phyloP scores from a whole-genome alignment of 108 stramenopile genomes.

The Skeletonema potamos region DNA sequence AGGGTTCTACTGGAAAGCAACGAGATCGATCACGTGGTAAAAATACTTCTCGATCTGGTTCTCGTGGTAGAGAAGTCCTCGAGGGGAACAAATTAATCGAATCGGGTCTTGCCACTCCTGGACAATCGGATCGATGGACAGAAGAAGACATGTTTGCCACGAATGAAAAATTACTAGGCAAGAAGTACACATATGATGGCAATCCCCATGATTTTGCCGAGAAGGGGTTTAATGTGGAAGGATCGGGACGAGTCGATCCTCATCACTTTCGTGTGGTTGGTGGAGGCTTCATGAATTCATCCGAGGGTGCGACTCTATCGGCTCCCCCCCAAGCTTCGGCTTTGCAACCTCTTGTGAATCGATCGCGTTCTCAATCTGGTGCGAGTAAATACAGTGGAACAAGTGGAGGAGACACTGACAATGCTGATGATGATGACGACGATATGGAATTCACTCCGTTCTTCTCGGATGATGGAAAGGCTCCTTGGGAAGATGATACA shows the following conservation, averaged over 20 bases:
- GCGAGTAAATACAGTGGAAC: not conserved
- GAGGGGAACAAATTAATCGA: constrained; percentile 51
- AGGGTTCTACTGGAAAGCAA: constrained; percentile 14
- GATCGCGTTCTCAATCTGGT: not conserved
- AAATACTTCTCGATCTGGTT: constrained; percentile 18
- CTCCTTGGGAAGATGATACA: constrained; percentile 81
- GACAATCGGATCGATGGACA: constrained; percentile 71
- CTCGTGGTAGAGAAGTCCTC: constrained; percentile 43
- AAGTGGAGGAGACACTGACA: not conserved
- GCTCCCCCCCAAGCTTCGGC: constrained; percentile 33
- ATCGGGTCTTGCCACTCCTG: constrained; percentile 58
- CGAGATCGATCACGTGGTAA: constrained; percentile 18
- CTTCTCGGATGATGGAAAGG: constrained; percentile 72
- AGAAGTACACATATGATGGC: constrained; percentile 79
- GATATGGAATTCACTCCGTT: constrained; percentile 66
- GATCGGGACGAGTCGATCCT: constrained; percentile 60
- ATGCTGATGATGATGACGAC: constrained; percentile 9
- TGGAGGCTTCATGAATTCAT: constrained; percentile 75
- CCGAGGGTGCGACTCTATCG: constrained; percentile 16
- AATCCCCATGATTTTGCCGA: constrained; percentile 87
- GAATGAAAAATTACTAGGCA: constrained; percentile 69
- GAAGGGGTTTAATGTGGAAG: constrained; percentile 56
- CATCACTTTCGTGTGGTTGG: constrained; percentile 88
- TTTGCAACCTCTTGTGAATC: constrained; percentile 41
- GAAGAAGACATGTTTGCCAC: constrained; percentile 86